Evolutionary conservation across 2,329 filamentous ascomycete genomes (phyloP), one percentile per base, ranked within the genome.

Genomic region (Plenodomus biglobosus): DNA sequence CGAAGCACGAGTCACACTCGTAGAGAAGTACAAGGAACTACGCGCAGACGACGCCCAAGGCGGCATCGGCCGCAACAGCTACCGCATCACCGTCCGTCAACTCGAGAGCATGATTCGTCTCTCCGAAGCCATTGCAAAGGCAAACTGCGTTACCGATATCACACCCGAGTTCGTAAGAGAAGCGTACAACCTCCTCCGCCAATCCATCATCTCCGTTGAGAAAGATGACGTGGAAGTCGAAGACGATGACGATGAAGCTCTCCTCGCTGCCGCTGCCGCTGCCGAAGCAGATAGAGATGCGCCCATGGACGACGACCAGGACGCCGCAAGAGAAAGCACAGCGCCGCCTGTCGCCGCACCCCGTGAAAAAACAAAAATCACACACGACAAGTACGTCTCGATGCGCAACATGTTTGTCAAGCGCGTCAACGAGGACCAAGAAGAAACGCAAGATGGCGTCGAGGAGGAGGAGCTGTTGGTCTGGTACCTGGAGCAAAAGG

Each of bases 141-240:
- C 91, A 49, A 97, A 96, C 69, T 99, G 94, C 68, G 90, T 96
- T 13, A 88, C 92, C 62, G 91, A 96, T 55, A 88, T 99, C 52
- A 85, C 85, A 0, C 81, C 88, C 1, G 82, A 83, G 0, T 95
- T 97, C 73, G 94, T 99, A 15, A 82, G 87, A 35, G 94, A 99
- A 73, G 94, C 92, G 0, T 97, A 87, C 72, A 90, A 94, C 61
- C 81, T 99, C 8, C 82, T 99, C 11, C 81, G 91, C 36, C 92
- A 96, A 74, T 94, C 88, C 72, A 99, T 99, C 70, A 96, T 99
- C 64, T 94, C 88, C 1, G 94, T 99, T 20, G 94, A 99, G 74
- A 94, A 97, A 66, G 94, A 99, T 62, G 94, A 99, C 63, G 85
- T 99, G 15, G 92, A 97, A 66, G 86, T 99, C 52, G 90, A 96